Evolutionary conservation across 805 yeast genomes (phyloP).

Genomic region (Candida endomychidarum): DNA sequence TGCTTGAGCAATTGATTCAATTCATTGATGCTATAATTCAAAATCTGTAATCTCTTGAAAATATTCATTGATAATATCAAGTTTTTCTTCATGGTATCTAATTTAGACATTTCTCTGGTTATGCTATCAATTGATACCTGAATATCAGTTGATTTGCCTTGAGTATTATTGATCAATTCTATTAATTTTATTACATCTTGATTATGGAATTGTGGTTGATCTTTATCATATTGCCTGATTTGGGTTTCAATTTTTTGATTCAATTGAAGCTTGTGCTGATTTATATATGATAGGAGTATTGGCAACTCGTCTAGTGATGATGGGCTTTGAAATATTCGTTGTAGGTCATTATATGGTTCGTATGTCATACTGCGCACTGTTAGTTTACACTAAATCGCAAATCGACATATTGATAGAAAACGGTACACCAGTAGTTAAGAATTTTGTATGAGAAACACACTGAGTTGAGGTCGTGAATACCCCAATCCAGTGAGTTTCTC

Average conservation of each 20-base stretch:
- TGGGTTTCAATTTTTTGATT: slow-evolving; percentile 44
- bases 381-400: too few relatives aligned
- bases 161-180: slow-evolving; percentile 46
- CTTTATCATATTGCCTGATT: slow-evolving; percentile 33
- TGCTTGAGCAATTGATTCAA: slow-evolving; percentile 56
- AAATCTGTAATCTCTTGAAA: slow-evolving; percentile 82
- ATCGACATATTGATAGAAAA: too few relatives aligned
- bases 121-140: slow-evolving; percentile 62
- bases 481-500: too few relatives aligned
- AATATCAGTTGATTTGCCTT: slow-evolving; percentile 50
- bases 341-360: slow-evolving; percentile 6
- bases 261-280: slow-evolving; percentile 49
- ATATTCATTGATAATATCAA: slow-evolving; percentile 83
- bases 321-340: slow-evolving; percentile 49
- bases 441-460: too few relatives aligned
- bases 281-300: slow-evolving; percentile 48
- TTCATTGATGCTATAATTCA: slow-evolving; percentile 54
- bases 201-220: slow-evolving; percentile 20
- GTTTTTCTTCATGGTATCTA: slow-evolving; percentile 84
- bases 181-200: slow-evolving; percentile 42
- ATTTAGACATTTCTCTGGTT: slow-evolving; percentile 72
- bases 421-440: too few relatives aligned
- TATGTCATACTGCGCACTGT: slow-evolving; percentile 2
- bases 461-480: too few relatives aligned
- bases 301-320: slow-evolving; percentile 52